Evolutionary conservation across 164 flowering plant species (phyloP).

Genomic region (Malania oleifera): DNA sequence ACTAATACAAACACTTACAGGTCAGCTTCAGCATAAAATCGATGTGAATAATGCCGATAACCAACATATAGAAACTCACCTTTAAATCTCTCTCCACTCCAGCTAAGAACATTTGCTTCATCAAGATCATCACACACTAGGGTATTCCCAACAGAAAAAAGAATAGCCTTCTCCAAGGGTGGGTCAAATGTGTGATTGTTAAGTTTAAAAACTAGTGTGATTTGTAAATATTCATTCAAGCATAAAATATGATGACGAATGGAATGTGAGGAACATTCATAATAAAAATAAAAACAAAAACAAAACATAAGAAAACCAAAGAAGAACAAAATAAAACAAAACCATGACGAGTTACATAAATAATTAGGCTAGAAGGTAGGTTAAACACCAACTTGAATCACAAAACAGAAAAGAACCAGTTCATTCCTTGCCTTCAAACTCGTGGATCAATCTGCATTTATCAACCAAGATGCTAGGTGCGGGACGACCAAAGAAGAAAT

Average conservation of each 20-base stretch:
- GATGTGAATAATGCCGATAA: slow-evolving; percentile 4
- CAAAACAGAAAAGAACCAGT: background rate
- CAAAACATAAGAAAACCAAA: background rate
- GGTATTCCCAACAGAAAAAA: slow-evolving; percentile 95
- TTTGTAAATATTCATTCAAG: too few relatives aligned
- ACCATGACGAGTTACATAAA: too few relatives aligned
- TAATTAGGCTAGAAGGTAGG: too few relatives aligned
- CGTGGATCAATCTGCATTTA: too few relatives aligned
- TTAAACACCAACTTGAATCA: too few relatives aligned
- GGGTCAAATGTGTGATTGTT: slow-evolving; percentile 72
- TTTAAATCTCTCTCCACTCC: slow-evolving; percentile 87
- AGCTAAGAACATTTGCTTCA: slow-evolving; percentile 90
- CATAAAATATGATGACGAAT: too few relatives aligned
- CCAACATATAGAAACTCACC: slow-evolving; percentile 35
- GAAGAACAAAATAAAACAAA: background rate
- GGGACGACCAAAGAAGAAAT: too few relatives aligned
- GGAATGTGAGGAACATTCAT: too few relatives aligned
- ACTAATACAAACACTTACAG: slow-evolving; percentile 36
- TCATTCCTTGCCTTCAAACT: too few relatives aligned
- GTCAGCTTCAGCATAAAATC: background rate
- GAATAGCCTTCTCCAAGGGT: slow-evolving; percentile 75
- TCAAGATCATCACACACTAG: slow-evolving; percentile 93
- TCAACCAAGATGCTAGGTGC: too few relatives aligned
- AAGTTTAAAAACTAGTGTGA: slow-evolving; percentile 35
- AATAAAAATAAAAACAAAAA: too few relatives aligned